phyloP scores from a whole-genome alignment of 306 rosid species.

The Styphnolobium japonicum region DNA sequence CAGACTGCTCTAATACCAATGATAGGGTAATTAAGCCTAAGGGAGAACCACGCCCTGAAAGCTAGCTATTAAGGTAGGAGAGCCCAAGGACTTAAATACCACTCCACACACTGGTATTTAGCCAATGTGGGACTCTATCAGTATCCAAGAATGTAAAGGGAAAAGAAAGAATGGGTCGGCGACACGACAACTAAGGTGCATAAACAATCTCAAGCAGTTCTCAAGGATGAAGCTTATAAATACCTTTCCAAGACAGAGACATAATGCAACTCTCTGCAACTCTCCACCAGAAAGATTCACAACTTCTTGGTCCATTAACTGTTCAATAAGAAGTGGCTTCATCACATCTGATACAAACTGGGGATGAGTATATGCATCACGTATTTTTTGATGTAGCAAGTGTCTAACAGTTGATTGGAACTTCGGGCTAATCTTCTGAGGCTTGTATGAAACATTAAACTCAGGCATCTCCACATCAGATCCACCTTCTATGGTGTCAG shows the following conservation, averaged over 20 bases:
- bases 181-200: background rate
- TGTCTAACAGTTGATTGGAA: constrained; percentile 73
- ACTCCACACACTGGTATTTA: too few species aligned
- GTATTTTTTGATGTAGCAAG: constrained; percentile 78
- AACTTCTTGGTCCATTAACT: constrained; percentile 96
- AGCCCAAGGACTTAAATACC: too few species aligned
- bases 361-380: constrained; percentile 88
- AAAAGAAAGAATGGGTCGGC: background rate
- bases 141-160: background rate
- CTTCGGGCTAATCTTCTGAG: constrained; percentile 95
- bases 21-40: too few species aligned
- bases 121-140: too few species aligned
- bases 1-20: too few species aligned
- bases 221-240: background rate
- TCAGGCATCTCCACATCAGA: constrained; percentile 84
- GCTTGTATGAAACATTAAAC: constrained; percentile 96
- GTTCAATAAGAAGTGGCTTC: constrained; percentile 98
- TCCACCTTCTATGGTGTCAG: constrained; percentile 68
- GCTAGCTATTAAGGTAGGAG: too few species aligned
- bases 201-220: background rate
- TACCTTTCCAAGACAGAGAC: constrained; percentile 98
- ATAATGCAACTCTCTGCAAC: constrained; percentile 95
- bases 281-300: constrained; percentile 99
- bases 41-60: too few species aligned
- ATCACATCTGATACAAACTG: constrained; percentile 95